Evolutionary conservation across 257 asterid genomes (phyloP), one percentile per base, ranked within the genome.

Genomic region (Capsicum chinense): DNA sequence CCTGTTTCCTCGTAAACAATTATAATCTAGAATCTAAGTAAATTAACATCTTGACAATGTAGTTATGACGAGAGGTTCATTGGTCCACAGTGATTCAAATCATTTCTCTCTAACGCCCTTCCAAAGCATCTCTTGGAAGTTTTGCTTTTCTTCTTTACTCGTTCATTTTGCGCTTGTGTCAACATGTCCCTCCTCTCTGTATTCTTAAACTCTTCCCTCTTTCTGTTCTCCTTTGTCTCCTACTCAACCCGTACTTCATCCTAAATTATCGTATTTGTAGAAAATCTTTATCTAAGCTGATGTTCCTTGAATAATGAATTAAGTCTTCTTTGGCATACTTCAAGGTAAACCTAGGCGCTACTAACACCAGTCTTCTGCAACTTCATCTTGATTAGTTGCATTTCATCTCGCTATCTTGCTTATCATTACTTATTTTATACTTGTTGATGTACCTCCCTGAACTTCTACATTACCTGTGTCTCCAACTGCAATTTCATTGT

Each of bases 81-180:
- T 35, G 48, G 21, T 64, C 33, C 44, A 64, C 33, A 17, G 9
- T 64, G 1, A 64, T 26, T 64, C 47, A 64, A 64, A 64, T 64
- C 71, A 64, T 64, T 64, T 9, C 71, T 64, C n/a, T 64, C 33
- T 26, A 64, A 64, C n/a, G 71, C 74, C 19, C 12, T 67, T 37
- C 71, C 47, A 33, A 67, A 67, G 74, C 50, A 35, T 67, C 6
- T 35, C 7, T 66, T 67, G 6, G 19, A 11, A 67, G 74, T 67
- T 35, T 16, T 11, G 0, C 50, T 67, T 67, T 35, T 14, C 50
- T 67, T 67, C 26, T 37, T 67, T 14, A 50, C 0, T 67, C 1
- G 3, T 35, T 67, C 0, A 5, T 67, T 67, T 67, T 67, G 21
- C 44, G 14, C 6, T 6, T 9, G 16, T 33, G 50, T 37, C 19